phyloP scores from a whole-genome alignment of 2,329 filamentous ascomycete species.

The Aspergillus caelatus region DNA sequence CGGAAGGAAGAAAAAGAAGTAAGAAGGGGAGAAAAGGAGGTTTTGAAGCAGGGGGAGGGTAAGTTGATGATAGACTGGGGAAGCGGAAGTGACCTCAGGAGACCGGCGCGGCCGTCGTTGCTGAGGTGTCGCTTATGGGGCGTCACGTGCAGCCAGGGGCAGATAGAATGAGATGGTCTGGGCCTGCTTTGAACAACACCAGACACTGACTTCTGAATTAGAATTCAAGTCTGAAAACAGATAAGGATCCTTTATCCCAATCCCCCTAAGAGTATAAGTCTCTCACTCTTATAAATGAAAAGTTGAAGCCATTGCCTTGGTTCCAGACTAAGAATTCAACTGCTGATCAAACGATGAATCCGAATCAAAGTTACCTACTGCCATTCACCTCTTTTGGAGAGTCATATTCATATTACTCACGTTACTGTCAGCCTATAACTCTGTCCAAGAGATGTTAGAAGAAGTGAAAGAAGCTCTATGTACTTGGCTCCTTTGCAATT shows the following conservation, averaged over 20 bases:
- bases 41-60: slow-evolving; percentile 13
- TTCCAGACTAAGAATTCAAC: neutral
- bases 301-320: neutral
- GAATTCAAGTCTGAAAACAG: neutral
- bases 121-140: slow-evolving; percentile 45
- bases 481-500: neutral
- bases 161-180: slow-evolving; percentile 13
- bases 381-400: neutral
- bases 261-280: neutral
- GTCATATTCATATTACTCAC: neutral
- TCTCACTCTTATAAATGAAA: neutral
- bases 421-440: neutral
- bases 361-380: neutral
- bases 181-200: neutral
- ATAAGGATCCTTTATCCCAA: neutral
- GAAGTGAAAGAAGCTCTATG: neutral
- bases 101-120: slow-evolving; percentile 39
- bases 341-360: neutral
- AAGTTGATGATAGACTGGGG: slow-evolving; percentile 30
- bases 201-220: neutral
- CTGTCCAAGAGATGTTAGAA: neutral
- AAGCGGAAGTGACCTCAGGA: slow-evolving; percentile 46
- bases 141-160: slow-evolving; percentile 37
- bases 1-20: slow-evolving; percentile 20
- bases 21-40: slow-evolving; percentile 17